Percentiles rank a stretch among this genome's conserved stretches.
Evolutionary conservation across 2,329 filamentous ascomycete species (phyloP).

Genomic region (Gyromitra esculenta): DNA sequence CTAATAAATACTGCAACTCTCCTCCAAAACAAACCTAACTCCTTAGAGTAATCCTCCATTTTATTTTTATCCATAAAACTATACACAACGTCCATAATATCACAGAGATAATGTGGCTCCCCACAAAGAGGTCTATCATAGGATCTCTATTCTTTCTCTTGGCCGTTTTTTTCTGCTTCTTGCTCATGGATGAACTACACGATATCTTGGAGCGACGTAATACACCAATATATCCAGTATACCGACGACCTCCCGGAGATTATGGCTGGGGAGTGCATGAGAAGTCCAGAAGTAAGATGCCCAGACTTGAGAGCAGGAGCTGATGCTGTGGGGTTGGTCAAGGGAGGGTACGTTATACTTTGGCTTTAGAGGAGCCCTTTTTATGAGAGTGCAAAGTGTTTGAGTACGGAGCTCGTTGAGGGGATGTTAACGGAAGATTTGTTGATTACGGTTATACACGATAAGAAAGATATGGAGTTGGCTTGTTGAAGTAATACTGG

Average conservation of each 20-base stretch:
- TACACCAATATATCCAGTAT: neutral
- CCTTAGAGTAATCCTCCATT: neutral
- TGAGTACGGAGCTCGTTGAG: neutral
- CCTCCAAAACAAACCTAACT: neutral
- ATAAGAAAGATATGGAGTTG: neutral
- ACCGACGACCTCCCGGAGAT: neutral
- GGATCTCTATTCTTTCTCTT: slow-evolving; percentile 4
- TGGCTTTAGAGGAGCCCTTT: neutral
- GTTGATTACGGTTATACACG: neutral
- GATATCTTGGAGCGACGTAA: neutral
- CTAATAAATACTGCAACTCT: neutral
- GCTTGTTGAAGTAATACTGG: neutral
- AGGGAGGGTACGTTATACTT: neutral
- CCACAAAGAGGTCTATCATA: neutral
- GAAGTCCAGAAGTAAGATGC: neutral
- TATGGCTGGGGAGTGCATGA: slow-evolving; percentile 9
- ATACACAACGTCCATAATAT: too few relatives aligned
- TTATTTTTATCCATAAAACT: neutral
- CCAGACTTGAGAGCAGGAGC: too few relatives aligned
- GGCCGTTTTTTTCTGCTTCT: neutral
- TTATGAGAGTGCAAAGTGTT: neutral
- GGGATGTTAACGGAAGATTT: neutral
- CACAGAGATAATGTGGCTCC: neutral
- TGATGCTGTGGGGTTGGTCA: too few relatives aligned
- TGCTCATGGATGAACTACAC: slow-evolving; percentile 1